These are phyloP conservation scores for Chondrostereum purpureum DNA, from an alignment of 1,284 basidiomycete species.

Conservation along the genomic window DNA sequence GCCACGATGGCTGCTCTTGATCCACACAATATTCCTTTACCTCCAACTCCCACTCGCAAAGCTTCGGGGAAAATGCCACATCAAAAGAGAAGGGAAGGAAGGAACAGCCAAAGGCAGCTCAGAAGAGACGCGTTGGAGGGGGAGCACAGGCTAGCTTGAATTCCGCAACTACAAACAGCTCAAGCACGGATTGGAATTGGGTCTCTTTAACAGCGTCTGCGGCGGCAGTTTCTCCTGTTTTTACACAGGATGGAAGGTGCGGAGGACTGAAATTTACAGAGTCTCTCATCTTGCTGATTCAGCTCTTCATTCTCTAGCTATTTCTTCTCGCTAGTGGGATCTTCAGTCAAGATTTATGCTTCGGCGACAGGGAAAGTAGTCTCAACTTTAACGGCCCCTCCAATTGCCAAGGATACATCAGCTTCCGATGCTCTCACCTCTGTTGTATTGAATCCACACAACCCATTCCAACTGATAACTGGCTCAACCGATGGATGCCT, in stretches of 20 bases:
- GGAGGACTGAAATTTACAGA: constrained; percentile 20
- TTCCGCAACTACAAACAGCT: constrained; percentile 15
- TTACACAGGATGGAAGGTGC: constrained; percentile 83
- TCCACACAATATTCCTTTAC: constrained; percentile 16
- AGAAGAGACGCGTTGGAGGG: constrained; percentile 17
- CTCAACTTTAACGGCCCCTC: constrained; percentile 66
- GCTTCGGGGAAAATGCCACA: constrained; percentile 14
- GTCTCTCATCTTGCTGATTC: constrained; percentile 6
- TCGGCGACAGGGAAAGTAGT: constrained; percentile 69
- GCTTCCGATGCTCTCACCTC: constrained; percentile 65
- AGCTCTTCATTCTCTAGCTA: constrained; percentile 46
- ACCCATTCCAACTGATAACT: constrained; percentile 86
- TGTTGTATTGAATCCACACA: constrained; percentile 76
- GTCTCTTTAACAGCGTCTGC: constrained; percentile 64
- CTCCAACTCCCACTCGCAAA: constrained; percentile 18
- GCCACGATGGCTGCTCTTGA: constrained; percentile 22
- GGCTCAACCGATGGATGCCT: constrained; percentile 80
- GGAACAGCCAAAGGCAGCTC: constrained; percentile 24
- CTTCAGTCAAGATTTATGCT: constrained; percentile 79
- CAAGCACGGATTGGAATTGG: constrained; percentile 58
- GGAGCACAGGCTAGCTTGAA: constrained; percentile 12
- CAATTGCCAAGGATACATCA: constrained; percentile 26
- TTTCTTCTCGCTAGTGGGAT: constrained; percentile 78
- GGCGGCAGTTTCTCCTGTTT: constrained; percentile 65
- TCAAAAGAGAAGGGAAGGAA: constrained; percentile 23